Evolutionary conservation across 225 moss, liverwort and hornwort species (phyloP), one percentile per base, ranked within the genome.

Genomic region (Bryum argenteum): DNA sequence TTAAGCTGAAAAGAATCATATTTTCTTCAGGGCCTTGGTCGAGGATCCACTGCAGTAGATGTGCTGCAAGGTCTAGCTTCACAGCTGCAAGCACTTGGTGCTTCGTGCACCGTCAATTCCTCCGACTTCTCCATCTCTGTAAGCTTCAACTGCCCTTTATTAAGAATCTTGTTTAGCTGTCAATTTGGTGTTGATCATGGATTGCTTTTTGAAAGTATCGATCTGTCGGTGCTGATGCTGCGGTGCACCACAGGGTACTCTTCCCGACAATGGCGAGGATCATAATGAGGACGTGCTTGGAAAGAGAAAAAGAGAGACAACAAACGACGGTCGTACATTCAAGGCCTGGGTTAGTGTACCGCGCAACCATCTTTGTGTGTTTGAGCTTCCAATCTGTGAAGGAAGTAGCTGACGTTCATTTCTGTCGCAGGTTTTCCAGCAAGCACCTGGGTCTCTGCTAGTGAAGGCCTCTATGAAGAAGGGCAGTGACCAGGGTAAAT

Each of bases 381-480:
- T 12, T 66, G 20, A 33, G 4, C 33, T 43, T 21, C 1, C 52
- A 67, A 33, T 33, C 33, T 33, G 33, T 24, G 38, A 45, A 23
- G 21, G 3, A 28, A 15, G 67, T 69, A 73, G 5, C 38, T 82
- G 50, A 78, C 15, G 24, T 58, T 67, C 24, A 50, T 42, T 58
- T 75, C 22, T 58, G n/a, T 80, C 55, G 60, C 88, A 98, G 98
- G 94, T 94, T 45, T 92, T 89, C 70, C 94, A 94, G 75, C 94
- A 94, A 68, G 92, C 88, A 43, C 98, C 98, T 14, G 98, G 98
- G 75, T 85, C 89, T 56, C 78, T 98, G 50, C 75, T 98, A 19
- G 74, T 98, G 76, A 89, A 89, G 77, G 85, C 92, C 40, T 88
- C 92, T 40, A 47, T 87, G 64, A 67, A 52, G 47, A 91, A 89